Evolutionary conservation across 495 filamentous ascomycete genomes (phyloP).

Genomic region (Penicillium crystallinum): DNA sequence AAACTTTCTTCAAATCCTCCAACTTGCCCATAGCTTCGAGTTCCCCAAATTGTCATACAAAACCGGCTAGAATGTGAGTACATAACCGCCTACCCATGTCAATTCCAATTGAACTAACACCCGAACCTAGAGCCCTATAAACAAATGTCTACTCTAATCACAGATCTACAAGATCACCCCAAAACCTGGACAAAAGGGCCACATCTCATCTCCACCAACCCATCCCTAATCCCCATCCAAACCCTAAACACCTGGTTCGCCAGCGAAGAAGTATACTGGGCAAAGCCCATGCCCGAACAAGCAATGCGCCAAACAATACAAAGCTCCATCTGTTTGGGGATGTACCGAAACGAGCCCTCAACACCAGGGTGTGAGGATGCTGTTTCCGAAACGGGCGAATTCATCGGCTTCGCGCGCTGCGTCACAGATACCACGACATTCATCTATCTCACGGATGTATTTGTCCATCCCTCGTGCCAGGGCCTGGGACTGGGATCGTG

Average conservation of each 20-base stretch:
- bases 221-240: slow-evolving; percentile 39
- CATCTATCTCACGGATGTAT: slow-evolving; percentile 68
- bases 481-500: slow-evolving; percentile 58
- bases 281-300: slow-evolving; percentile 32
- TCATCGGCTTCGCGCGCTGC: slow-evolving; percentile 57
- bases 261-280: slow-evolving; percentile 54
- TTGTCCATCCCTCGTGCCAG: slow-evolving; percentile 50
- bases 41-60: too few species aligned
- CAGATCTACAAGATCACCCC: not conserved
- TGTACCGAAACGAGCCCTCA: too few species aligned
- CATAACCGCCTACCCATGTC: too few species aligned
- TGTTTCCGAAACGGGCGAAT: slow-evolving; percentile 2
- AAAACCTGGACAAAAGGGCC: slow-evolving; percentile 19
- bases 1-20: not conserved
- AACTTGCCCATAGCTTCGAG: too few species aligned
- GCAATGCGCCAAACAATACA: slow-evolving; percentile 40
- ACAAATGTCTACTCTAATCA: not conserved
- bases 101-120: not conserved
- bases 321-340: slow-evolving; percentile 51
- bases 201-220: slow-evolving; percentile 49
- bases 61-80: too few species aligned
- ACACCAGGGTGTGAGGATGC: too few species aligned
- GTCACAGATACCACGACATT: slow-evolving; percentile 62
- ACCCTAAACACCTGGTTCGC: slow-evolving; percentile 47
- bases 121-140: not conserved